Evolutionary conservation across 169 alveolate species (phyloP).

Genomic region (Plasmodium yoelii): DNA sequence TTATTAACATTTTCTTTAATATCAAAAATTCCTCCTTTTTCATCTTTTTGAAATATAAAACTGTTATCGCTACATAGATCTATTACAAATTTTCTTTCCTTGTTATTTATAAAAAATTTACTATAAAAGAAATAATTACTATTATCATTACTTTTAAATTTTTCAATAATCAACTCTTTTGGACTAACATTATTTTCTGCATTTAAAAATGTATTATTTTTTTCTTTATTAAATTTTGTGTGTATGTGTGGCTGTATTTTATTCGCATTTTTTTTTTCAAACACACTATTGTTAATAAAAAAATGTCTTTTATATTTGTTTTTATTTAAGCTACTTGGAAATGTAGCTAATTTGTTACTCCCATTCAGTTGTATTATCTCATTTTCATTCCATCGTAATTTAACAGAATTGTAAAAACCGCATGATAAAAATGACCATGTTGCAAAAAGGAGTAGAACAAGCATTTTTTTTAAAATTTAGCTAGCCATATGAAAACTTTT

Average conservation of each 20-base stretch:
- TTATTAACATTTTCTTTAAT: neutral
- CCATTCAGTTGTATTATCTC: constrained; percentile 14
- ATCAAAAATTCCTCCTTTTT: neutral
- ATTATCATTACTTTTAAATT: neutral
- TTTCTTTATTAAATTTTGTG: neutral
- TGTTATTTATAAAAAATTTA: constrained; percentile 30
- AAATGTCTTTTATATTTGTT: neutral
- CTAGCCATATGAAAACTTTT: constrained; percentile 12
- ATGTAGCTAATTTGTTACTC: neutral
- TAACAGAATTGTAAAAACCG: constrained; percentile 33
- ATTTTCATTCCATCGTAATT: constrained; percentile 22
- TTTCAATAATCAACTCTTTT: constrained; percentile 19
- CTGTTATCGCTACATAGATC: constrained; percentile 73
- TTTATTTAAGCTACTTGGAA: neutral
- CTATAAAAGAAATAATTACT: constrained; percentile 29
- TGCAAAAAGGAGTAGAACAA: constrained; percentile 1
- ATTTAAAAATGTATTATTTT: constrained; percentile 9
- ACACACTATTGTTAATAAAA: constrained; percentile 28
- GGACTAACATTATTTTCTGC: neutral
- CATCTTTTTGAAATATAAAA: constrained; percentile 34
- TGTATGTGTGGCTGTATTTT: neutral
- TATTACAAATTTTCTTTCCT: constrained; percentile 42
- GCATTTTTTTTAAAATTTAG: constrained; percentile 33
- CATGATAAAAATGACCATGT: constrained; percentile 42
- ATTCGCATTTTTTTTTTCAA: constrained; percentile 2